These are phyloP conservation scores for Diaporthe caulivora DNA, from an alignment of 2,329 filamentous ascomycete genomes.

Conservation along the genomic window DNA sequence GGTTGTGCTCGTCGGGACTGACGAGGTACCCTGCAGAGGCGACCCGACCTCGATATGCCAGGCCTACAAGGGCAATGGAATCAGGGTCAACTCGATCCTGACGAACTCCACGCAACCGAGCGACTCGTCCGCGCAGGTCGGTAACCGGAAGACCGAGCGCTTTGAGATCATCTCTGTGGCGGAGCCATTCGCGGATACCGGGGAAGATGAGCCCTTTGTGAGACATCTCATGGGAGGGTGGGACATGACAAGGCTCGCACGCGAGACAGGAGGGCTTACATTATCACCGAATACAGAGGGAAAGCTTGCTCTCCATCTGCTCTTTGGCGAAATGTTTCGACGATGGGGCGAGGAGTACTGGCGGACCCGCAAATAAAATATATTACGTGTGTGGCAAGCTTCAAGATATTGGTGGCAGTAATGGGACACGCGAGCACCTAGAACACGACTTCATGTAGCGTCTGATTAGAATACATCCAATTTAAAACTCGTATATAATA, in stretches of 20 bases:
- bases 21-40: constrained; percentile 26
- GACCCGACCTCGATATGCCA: constrained; percentile 28
- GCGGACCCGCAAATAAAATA: not conserved
- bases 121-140: not conserved
- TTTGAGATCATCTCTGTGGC: constrained; percentile 24
- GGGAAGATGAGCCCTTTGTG: not conserved
- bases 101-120: constrained; percentile 10
- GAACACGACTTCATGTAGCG: not conserved
- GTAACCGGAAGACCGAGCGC: not conserved
- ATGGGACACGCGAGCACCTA: not conserved
- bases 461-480: not conserved
- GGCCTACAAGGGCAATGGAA: not conserved
- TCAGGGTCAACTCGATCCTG: constrained; percentile 35
- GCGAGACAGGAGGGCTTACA: constrained; percentile 34
- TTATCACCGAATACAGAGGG: constrained; percentile 34
- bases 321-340: constrained; percentile 36
- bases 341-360: constrained; percentile 36
- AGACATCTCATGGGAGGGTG: not conserved
- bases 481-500: not conserved
- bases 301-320: constrained; percentile 32
- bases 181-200: not conserved
- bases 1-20: constrained; percentile 33
- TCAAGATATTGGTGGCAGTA: not conserved
- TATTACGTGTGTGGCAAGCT: not conserved
- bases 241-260: constrained; percentile 33